phyloP scores from a whole-genome alignment of 2,329 filamentous ascomycete genomes.

The Xylaria polymorpha region DNA sequence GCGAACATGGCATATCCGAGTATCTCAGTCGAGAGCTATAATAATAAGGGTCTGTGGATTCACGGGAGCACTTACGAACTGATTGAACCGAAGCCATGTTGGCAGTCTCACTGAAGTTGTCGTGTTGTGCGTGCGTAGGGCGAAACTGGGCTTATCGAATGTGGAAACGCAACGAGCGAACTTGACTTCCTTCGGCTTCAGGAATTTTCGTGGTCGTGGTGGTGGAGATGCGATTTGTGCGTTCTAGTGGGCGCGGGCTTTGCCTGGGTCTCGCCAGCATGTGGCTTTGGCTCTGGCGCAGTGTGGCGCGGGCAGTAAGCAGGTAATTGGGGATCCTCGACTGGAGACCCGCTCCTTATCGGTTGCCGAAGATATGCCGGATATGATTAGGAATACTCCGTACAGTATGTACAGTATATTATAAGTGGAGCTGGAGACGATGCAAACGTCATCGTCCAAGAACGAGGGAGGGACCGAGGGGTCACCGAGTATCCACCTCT shows the following conservation, averaged over 20 bases:
- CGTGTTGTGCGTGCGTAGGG: constrained; percentile 32
- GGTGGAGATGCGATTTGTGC: constrained; percentile 41
- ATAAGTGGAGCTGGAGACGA: neutral
- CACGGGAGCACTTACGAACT: constrained; percentile 35
- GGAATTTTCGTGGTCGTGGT: constrained; percentile 38
- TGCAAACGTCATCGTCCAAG: neutral
- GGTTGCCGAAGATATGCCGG: constrained; percentile 33
- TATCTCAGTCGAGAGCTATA: neutral
- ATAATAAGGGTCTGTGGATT: neutral
- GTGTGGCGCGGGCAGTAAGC: neutral
- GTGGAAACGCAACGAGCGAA: constrained; percentile 38
- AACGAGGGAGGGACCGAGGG: neutral
- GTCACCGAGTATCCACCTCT: too few species aligned
- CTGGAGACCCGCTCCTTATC: constrained; percentile 72
- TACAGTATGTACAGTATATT: neutral
- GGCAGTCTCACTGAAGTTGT: constrained; percentile 33
- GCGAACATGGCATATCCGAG: neutral
- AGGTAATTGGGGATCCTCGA: too few species aligned
- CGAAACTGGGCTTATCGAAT: constrained; percentile 37
- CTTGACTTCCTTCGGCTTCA: constrained; percentile 32
- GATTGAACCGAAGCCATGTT: constrained; percentile 40
- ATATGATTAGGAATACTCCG: too few species aligned
- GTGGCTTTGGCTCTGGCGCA: constrained; percentile 32
- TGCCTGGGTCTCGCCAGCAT: constrained; percentile 36
- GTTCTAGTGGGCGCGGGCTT: constrained; percentile 36